Evolutionary conservation across 345 rosid species (phyloP).

Genomic region (Citrus unshiu): DNA sequence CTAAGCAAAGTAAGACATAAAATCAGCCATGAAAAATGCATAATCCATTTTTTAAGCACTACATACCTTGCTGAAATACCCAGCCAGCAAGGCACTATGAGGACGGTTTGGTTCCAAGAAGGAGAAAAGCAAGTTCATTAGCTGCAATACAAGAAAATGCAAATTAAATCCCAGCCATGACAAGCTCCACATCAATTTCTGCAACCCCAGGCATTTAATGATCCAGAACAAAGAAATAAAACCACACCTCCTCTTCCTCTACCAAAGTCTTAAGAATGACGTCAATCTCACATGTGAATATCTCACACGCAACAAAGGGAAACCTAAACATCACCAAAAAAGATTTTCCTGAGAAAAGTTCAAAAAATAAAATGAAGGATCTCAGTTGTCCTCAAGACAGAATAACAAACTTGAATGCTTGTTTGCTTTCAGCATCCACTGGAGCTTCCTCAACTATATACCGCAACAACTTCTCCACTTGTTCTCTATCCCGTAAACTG

Average conservation of each 20-base stretch:
- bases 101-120: conserved; percentile 83
- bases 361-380: conserved; percentile 2
- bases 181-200: neutral
- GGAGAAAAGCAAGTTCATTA: conserved; percentile 91
- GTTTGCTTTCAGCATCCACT: conserved; percentile 83
- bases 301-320: conserved; percentile 94
- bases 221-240: conserved; percentile 6
- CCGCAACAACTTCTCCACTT: conserved; percentile 86
- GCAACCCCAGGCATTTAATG: neutral
- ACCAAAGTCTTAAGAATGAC: conserved; percentile 89
- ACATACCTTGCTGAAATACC: conserved; percentile 95
- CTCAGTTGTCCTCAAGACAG: conserved; percentile 4
- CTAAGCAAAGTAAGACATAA: neutral
- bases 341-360: neutral
- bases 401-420: conserved; percentile 69
- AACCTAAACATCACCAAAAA: conserved; percentile 44
- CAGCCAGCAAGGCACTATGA: conserved; percentile 89
- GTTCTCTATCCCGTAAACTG: conserved; percentile 87
- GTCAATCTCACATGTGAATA: conserved; percentile 97
- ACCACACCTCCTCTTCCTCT: conserved; percentile 86
- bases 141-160: conserved; percentile 41
- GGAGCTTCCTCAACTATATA: conserved; percentile 79
- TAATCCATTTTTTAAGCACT: neutral
- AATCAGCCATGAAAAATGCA: neutral
- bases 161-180: conserved; percentile 15